Evolutionary conservation across 352 stramenopile genomes (phyloP).

Genomic region (Phytophthora tentaculata): DNA sequence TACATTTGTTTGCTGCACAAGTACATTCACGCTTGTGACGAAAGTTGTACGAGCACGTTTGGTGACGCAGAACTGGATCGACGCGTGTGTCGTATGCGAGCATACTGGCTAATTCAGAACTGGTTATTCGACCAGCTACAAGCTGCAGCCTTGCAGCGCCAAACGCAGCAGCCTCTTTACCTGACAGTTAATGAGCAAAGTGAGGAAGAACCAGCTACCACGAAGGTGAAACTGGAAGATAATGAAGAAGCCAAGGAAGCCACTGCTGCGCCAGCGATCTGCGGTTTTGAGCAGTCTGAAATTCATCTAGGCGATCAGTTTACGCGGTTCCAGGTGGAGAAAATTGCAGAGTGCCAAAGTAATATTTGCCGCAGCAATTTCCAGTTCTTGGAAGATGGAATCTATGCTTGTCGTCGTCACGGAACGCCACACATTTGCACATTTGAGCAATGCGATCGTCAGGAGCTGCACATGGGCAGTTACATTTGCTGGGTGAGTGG

Average conservation of each 20-base stretch:
- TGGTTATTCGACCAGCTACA: conserved; percentile 81
- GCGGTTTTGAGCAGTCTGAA: conserved; percentile 48
- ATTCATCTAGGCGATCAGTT: conserved; percentile 70
- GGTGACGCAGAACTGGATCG: conserved; percentile 65
- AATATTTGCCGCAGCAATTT: conserved; percentile 47
- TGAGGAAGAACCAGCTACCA: conserved; percentile 7
- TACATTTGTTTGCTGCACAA: conserved; percentile 83
- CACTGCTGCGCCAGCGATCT: conserved; percentile 12
- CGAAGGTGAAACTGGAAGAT: conserved; percentile 27
- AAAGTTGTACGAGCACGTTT: conserved; percentile 68
- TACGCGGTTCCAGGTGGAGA: conserved; percentile 61
- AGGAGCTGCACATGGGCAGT: conserved; percentile 52
- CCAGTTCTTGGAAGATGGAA: conserved; percentile 77
- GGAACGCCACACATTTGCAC: conserved; percentile 79
- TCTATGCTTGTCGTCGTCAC: conserved; percentile 72
- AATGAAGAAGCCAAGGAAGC: conserved; percentile 1
- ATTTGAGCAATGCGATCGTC: conserved; percentile 73
- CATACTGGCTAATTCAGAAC: conserved; percentile 82
- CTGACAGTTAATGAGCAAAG: conserved; percentile 23
- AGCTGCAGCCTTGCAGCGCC: conserved; percentile 16
- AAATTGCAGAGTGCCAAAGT: conserved; percentile 47
- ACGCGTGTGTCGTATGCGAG: conserved; percentile 73
- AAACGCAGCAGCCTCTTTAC: conserved; percentile 18
- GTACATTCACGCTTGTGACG: conserved; percentile 85
- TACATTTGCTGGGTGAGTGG: conserved; percentile 80